Percentiles rank a stretch among this genome's conserved stretches.
Evolutionary conservation across 495 filamentous ascomycete species (phyloP).

Genomic region (Pseudoneurospora amorphoporcata): DNA sequence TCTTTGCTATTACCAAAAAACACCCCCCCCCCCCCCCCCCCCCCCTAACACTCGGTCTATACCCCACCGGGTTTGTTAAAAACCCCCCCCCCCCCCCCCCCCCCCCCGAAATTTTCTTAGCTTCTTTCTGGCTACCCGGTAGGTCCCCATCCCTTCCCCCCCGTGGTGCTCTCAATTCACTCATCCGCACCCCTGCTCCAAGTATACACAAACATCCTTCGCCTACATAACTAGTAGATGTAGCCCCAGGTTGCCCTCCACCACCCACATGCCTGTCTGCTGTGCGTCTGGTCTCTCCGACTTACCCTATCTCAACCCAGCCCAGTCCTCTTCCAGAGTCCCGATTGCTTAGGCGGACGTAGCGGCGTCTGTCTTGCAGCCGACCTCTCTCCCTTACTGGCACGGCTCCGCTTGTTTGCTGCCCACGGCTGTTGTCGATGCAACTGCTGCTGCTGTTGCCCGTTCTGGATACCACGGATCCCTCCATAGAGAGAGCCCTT

Average conservation of each 20-base stretch:
- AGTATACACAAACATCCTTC: conserved; percentile 17
- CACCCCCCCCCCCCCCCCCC: no score
- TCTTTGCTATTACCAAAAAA: no score
- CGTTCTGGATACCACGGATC: conserved; percentile 5
- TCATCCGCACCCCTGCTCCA: conserved; percentile 16
- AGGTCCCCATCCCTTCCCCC: conserved; percentile 2
- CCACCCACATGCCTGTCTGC: conserved; percentile 17
- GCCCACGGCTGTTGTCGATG: conserved; percentile 5
- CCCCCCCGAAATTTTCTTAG: neutral
- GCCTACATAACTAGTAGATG: conserved; percentile 19
- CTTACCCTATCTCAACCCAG: conserved; percentile 8
- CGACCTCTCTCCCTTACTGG: conserved; percentile 16
- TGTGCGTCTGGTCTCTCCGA: conserved; percentile 19
- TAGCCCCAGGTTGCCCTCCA: conserved; percentile 19
- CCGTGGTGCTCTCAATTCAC: conserved; percentile 6
- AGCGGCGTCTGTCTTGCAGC: conserved; percentile 25
- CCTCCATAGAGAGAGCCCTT: neutral
- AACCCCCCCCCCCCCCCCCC: conserved; percentile 13
- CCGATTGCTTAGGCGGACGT: conserved; percentile 15
- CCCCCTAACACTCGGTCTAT: no score
- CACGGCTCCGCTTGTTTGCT: conserved; percentile 24
- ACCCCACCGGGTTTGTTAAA: no score
- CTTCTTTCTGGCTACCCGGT: neutral
- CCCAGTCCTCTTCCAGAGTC: conserved; percentile 7
- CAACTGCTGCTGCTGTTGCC: conserved; percentile 11